Evolutionary conservation across 495 filamentous ascomycete species (phyloP), one percentile per base, ranked within the genome.

Genomic region (Trichoderma orchidacearum): DNA sequence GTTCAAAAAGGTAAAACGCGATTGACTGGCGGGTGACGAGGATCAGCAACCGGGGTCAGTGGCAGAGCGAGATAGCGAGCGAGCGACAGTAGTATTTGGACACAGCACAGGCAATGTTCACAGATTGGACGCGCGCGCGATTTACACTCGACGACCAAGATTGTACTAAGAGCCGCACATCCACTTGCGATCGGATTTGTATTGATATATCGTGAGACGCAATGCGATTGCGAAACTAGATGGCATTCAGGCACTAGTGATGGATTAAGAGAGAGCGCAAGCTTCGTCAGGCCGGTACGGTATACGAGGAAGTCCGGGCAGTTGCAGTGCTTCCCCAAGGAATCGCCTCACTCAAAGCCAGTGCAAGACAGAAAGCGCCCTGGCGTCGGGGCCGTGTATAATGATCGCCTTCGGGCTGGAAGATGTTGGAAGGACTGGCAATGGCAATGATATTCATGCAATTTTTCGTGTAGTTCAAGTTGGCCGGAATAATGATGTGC

Each of bases 391-490:
- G 18, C 41, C n/a, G 41, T 48, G 21, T 3, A 48, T 48, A 13
- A 11, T 13, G 41, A 2, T 48, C 27, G 41, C 21, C 41, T 48
- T 27, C 9, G 12, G 41, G 41, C 41, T 48, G 21, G 21, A 48
- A 13, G 41, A 48, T 48, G 41, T 7, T 48, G 41, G 21, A 48
- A 48, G 41, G 41, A 25, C 41, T 48, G 41, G 41, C 41, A 3
- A 25, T 9, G 41, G 41, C 41, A 18, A 9, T 48, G 41, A 48
- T 48, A 48, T 48, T 48, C 7, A 48, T 25, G 41, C 41, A 48
- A 48, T 48, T 48, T 48, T 48, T 48, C 41, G 41, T 48, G 41
- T 48, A 48, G 41, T 48, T 48, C 41, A 48, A 25, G 41, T 18
- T 23, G 41, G 27, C 41, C 41, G 41, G 41, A 48, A 25, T 48